phyloP scores from a whole-genome alignment of 306 rosid genomes.

The Biancaea sappan region DNA sequence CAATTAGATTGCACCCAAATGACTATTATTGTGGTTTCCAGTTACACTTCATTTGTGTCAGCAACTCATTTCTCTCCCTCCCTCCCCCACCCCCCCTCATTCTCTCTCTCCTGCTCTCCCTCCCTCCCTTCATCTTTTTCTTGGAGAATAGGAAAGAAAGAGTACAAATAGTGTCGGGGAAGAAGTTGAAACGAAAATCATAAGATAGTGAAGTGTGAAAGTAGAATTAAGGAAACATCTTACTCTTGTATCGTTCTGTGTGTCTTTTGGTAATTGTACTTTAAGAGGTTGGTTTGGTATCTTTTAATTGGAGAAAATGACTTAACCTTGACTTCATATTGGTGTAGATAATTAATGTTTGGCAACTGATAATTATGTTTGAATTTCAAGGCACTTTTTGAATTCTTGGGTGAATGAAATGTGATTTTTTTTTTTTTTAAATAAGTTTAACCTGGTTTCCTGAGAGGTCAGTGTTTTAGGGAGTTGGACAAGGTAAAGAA shows the following conservation, averaged over 20 bases:
- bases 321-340: not conserved
- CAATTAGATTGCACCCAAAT: no score
- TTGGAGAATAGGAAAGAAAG: not conserved
- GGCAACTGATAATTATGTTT: not conserved
- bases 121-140: not conserved
- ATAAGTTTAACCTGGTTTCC: no score
- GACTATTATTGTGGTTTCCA: no score
- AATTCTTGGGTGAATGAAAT: not conserved
- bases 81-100: no score
- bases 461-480: no score
- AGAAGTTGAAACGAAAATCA: not conserved
- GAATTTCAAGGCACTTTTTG: not conserved
- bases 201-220: not conserved
- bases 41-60: not conserved
- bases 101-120: not conserved
- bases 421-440: no score
- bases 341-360: not conserved
- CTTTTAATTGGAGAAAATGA: not conserved
- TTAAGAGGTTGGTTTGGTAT: conserved; percentile 7
- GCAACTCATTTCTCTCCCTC: not conserved
- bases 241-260: not conserved
- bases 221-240: not conserved
- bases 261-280: not conserved
- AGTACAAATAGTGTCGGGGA: not conserved
- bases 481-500: no score